Evolutionary conservation across 2,329 filamentous ascomycete species (phyloP).

Genomic region (Uncinocarpus reesii): DNA sequence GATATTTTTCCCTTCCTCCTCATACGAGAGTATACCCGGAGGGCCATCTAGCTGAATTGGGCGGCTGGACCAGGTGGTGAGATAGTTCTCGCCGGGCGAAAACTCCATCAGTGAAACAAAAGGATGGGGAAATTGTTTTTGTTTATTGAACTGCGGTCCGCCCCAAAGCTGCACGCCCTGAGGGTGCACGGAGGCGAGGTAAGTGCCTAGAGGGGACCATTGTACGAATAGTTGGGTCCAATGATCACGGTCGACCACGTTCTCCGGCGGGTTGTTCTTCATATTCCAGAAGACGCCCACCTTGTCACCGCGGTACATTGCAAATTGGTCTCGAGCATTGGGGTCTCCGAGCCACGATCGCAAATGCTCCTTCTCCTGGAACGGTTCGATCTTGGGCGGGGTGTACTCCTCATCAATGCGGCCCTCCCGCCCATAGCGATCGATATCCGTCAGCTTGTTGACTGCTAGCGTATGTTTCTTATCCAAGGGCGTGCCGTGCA

Average conservation of each 20-base stretch:
- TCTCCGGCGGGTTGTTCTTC: conserved; percentile 81
- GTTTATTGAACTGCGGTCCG: conserved; percentile 75
- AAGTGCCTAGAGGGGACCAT: conserved; percentile 94
- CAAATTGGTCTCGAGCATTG: conserved; percentile 87
- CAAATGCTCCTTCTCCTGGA: conserved; percentile 85
- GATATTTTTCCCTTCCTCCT: conserved; percentile 98
- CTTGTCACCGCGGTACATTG: conserved; percentile 82
- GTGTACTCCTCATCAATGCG: conserved; percentile 85
- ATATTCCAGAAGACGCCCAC: conserved; percentile 98
- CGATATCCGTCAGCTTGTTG: conserved; percentile 97
- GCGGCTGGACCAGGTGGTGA: conserved; percentile 93
- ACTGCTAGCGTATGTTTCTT: conserved; percentile 92
- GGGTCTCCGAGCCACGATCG: conserved; percentile 85
- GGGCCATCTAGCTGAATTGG: conserved; percentile 86
- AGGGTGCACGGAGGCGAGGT: conserved; percentile 83
- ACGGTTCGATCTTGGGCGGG: conserved; percentile 69
- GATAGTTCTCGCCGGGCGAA: conserved; percentile 82
- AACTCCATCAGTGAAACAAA: conserved; percentile 95
- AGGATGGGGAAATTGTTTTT: conserved; percentile 88
- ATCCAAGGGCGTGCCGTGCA: conserved; percentile 80
- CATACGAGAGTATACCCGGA: conserved; percentile 70
- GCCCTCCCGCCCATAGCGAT: conserved; percentile 89
- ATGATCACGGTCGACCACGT: conserved; percentile 79
- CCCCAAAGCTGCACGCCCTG: conserved; percentile 98
- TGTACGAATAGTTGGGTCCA: conserved; percentile 98